Percentiles rank a stretch among this genome's conserved stretches.
Evolutionary conservation across 306 rosid species (phyloP).

Genomic region (Cucurbita ficifolia): DNA sequence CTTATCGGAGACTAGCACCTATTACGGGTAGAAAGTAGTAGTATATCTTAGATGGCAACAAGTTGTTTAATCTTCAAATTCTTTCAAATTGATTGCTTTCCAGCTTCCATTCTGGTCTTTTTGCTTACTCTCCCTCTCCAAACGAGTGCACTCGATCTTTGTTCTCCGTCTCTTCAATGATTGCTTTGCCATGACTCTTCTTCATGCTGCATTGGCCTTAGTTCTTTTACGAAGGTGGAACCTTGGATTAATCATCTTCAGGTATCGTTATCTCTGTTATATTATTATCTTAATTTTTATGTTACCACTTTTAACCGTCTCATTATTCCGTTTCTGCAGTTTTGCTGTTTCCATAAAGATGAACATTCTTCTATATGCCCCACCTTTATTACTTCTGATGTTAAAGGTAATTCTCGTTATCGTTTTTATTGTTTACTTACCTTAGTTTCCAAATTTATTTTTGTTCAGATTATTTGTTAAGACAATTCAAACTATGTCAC

Average conservation of each 20-base stretch:
- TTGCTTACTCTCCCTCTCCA: conserved; percentile 70
- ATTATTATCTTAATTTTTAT: neutral
- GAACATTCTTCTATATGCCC: conserved; percentile 93
- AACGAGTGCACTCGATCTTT: conserved; percentile 82
- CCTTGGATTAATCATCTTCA: conserved; percentile 77
- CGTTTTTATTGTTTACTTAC: neutral
- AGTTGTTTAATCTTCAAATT: neutral
- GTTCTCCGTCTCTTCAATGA: conserved; percentile 87
- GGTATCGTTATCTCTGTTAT: conserved; percentile 24
- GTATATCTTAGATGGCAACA: neutral
- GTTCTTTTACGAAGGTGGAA: conserved; percentile 63
- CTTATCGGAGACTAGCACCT: neutral
- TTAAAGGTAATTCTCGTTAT: conserved; percentile 39
- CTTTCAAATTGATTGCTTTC: conserved; percentile 6
- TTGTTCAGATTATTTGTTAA: neutral
- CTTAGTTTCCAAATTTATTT: neutral
- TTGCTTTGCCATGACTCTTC: conserved; percentile 63
- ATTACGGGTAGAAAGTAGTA: neutral
- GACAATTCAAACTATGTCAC: conserved; percentile 10
- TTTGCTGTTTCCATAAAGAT: conserved; percentile 89
- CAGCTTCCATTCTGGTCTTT: conserved; percentile 91
- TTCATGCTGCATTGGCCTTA: conserved; percentile 59
- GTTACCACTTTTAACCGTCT: conserved; percentile 12
- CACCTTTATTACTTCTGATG: conserved; percentile 76
- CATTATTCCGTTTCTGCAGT: conserved; percentile 25